Evolutionary conservation across 768 basidiomycete genomes (phyloP), one percentile per base, ranked within the genome.

Genomic region (Ramaria sp.): DNA sequence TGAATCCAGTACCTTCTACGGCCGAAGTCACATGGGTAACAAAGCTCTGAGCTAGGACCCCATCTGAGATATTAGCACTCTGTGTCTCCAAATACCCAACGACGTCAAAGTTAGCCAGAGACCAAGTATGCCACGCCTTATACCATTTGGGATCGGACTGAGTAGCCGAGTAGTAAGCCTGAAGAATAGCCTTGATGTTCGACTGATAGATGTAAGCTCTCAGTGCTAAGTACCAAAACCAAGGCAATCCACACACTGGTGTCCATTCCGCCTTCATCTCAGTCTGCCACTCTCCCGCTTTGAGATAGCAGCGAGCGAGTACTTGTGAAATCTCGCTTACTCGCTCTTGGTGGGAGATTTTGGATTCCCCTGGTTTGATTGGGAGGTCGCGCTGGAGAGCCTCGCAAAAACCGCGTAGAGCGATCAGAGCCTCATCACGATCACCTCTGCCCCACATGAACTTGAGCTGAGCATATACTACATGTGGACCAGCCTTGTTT

Each of bases 71-170:
- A 44, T 71, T 73, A 57, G 81, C 78, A 30, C 67, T 70, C 62
- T 81, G 81, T 41, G 70, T 76, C 65, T 95, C 92, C 62, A 95
- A 71, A 61, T 85, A 79, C 25, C 78, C 76, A 58, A 98, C 82
- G 58, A 97, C 90, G 53, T 97, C 92, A 59, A 96, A 94, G 67
- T 98, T 97, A 3, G 93, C 86, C 51, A 98, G 73, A 1, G 96
- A 95, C 92, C 93, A 99, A 0, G 91, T 92, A 63, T 99, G 96
- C 94, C 94, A 98, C 16, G 95, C 96, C 66, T 99, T 97, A 69
- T 97, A 97, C 96, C 96, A 99, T n/a, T 77, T 75, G 3, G 86
- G 81, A 65, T 98, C 95, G 59, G 89, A 89, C 61, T 86, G 83
- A 1, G 96, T 98, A 0, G 96, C 89, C 28, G 85, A 74, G 49